A percentile compares a stretch with the other conserved stretches of the same genome.
These are phyloP conservation scores for Dactylonectria estremocensis DNA, from an alignment of 2,329 filamentous ascomycete genomes.

Conservation along the genomic window DNA sequence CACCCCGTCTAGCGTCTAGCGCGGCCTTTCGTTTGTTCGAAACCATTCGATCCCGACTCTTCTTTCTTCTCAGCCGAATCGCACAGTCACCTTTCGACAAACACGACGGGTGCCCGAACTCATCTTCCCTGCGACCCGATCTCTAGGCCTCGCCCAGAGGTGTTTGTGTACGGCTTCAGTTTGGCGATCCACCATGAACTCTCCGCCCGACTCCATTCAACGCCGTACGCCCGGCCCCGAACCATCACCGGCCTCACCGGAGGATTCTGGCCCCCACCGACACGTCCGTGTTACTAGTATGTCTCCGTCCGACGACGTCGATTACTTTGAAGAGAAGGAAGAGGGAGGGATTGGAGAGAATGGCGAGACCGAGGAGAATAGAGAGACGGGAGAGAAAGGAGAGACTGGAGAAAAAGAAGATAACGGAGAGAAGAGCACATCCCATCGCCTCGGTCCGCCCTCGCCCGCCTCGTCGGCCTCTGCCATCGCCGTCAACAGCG, in stretches of 20 bases:
- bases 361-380: not conserved
- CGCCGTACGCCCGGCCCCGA: conserved; percentile 23
- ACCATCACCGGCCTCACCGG: conserved; percentile 3
- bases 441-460: conserved; percentile 40
- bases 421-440: not conserved
- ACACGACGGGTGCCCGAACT: no score
- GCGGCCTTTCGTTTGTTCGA: conserved; percentile 13
- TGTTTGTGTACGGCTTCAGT: conserved; percentile 9
- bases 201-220: conserved; percentile 43
- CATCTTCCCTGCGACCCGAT: conserved; percentile 27
- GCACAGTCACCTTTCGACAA: conserved; percentile 1
- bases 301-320: conserved; percentile 10
- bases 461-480: conserved; percentile 49
- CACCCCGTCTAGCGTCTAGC: conserved; percentile 28
- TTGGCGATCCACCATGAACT: conserved; percentile 40
- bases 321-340: not conserved
- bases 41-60: conserved; percentile 12
- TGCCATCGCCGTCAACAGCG: conserved; percentile 51
- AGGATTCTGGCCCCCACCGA: conserved; percentile 5
- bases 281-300: conserved; percentile 24
- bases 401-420: not conserved
- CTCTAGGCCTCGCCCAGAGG: conserved; percentile 1
- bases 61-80: not conserved
- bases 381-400: not conserved
- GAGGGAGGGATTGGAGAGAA: no score